Conservation (phyloP, 2,329 filamentous ascomycete species). For the Xylaria sp. region DNA sequence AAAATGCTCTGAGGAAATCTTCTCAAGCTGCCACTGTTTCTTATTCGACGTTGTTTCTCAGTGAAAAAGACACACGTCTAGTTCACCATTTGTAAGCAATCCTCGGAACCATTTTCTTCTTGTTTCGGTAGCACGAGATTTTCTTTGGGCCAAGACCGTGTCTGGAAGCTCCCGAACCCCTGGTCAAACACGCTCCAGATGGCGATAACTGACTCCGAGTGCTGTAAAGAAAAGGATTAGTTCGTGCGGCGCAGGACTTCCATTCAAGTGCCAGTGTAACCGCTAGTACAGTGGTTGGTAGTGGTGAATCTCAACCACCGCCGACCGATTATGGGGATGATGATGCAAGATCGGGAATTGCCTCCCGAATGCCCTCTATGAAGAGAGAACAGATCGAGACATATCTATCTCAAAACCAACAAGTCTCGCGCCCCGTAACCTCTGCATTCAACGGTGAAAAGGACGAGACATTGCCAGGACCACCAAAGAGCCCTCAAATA, state of each 20-base stretch:
- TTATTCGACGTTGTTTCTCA: constrained; percentile 35
- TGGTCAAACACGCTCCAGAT: too few relatives aligned
- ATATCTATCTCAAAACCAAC: constrained; percentile 29
- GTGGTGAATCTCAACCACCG: constrained; percentile 28
- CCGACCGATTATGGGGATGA: constrained; percentile 34
- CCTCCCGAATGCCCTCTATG: constrained; percentile 29
- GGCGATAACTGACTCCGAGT: too few relatives aligned
- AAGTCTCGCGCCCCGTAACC: constrained; percentile 12
- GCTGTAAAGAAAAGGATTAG: constrained; percentile 22
- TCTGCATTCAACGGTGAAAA: constrained; percentile 10
- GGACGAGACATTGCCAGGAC: constrained; percentile 3
- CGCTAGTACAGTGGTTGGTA: constrained; percentile 33
- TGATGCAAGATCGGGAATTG: constrained; percentile 27
- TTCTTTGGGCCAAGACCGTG: too few relatives aligned
- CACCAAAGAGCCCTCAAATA: constrained; percentile 1
- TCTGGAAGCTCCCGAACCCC: too few relatives aligned
- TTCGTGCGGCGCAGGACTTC: constrained; percentile 36
- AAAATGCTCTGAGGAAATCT: constrained; percentile 36
- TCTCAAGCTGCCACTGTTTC: constrained; percentile 36
- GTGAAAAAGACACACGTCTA: constrained; percentile 32
- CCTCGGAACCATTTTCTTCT: too few relatives aligned
- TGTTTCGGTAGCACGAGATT: too few relatives aligned
- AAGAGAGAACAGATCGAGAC: constrained; percentile 36
- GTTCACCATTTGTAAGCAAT: constrained; percentile 27
- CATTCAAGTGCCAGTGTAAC: constrained; percentile 36